Evolutionary conservation across 2,329 filamentous ascomycete genomes (phyloP), one percentile per base, ranked within the genome.

Genomic region (Dactylella cylindrospora): DNA sequence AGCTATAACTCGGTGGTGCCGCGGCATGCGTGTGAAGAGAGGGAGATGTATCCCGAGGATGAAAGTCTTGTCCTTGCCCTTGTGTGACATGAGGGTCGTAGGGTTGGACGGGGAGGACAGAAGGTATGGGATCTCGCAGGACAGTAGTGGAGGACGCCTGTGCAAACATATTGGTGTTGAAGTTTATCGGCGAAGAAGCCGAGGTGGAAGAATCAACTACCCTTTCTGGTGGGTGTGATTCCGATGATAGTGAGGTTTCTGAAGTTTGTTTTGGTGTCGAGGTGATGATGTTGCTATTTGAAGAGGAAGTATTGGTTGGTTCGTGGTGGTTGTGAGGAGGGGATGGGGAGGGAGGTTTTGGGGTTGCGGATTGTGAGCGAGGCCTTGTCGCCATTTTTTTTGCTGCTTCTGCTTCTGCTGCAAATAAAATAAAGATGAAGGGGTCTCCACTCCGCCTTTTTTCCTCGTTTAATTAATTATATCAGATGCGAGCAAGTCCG

Each of bases 81-180:
- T 47, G 51, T 47, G 43, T 31, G 35, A 43, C 35, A 29, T 46
- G 39, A 28, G 23, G 46, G n/a, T 53, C 46, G 43, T 38, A 36
- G 19, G 35, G 20, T 25, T 32, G 33, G 22, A 22, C 33, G 19
- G 35, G 20, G 29, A 35, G 33, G 22, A 22, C 33, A 20, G 31
- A 33, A 41, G 46, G 39, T 35, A 46, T 31, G 33, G 20, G 28
- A 31, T 44, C 45, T 29, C 39, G 39, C 49, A 45, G 39, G n/a
- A n/a, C n/a, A n/a, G n/a, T n/a, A n/a, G n/a, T n/a, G 22, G 43
- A 8, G 17, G 53, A 33, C 6, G 32, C 15, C 26, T 38, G 40
- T n/a, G 57, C 57, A 44, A 62, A 54, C 49, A 62, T 62, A 26
- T 29, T 22, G 3, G 57, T 53, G 23, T 61, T 61, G 35, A 53